A percentile compares a stretch with the other conserved stretches of the same genome.
These are phyloP conservation scores for Nemania bipapillata DNA, from an alignment of 2,329 filamentous ascomycete species.

Conservation along the genomic window DNA sequence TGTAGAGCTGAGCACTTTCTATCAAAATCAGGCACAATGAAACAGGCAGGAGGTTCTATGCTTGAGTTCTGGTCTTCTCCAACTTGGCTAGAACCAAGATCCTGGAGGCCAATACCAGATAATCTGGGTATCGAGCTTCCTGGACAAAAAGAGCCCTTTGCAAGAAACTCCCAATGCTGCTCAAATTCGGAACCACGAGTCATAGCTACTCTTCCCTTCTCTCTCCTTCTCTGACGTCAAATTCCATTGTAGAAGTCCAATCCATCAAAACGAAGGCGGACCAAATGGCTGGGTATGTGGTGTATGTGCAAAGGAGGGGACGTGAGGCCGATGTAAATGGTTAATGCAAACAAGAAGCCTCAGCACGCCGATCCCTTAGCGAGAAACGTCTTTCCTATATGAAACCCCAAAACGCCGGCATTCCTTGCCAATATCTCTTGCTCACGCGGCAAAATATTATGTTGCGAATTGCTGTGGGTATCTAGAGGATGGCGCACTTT, in stretches of 20 bases:
- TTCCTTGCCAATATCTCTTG: constrained; percentile 47
- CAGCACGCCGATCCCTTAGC: constrained; percentile 46
- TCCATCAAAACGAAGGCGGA: constrained; percentile 17
- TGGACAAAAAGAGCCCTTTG: constrained; percentile 30
- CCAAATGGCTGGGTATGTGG: constrained; percentile 33
- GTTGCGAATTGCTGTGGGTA: constrained; percentile 34
- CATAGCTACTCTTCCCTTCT: constrained; percentile 18
- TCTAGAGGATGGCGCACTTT: constrained; percentile 76
- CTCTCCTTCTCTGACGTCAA: constrained; percentile 31
- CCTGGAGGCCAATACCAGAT: constrained; percentile 31
- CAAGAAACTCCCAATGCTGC: constrained; percentile 35
- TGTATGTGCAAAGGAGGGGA: constrained; percentile 34
- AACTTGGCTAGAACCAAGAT: constrained; percentile 43
- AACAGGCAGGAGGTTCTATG: constrained; percentile 27
- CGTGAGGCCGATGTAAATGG: constrained; percentile 40
- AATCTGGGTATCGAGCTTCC: constrained; percentile 37
- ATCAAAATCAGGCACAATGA: constrained; percentile 32
- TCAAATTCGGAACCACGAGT: constrained; percentile 37
- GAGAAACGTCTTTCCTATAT: constrained; percentile 49
- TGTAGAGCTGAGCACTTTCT: constrained; percentile 39
- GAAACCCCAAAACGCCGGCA: constrained; percentile 51
- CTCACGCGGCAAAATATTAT: constrained; percentile 45
- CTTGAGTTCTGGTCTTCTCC: constrained; percentile 36
- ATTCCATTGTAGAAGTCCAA: constrained; percentile 21
- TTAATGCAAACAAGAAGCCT: constrained; percentile 43